Percentiles rank a stretch among this genome's conserved stretches.
phyloP scores from a whole-genome alignment of 306 rosid genomes.

The Potentilla sterilis region DNA sequence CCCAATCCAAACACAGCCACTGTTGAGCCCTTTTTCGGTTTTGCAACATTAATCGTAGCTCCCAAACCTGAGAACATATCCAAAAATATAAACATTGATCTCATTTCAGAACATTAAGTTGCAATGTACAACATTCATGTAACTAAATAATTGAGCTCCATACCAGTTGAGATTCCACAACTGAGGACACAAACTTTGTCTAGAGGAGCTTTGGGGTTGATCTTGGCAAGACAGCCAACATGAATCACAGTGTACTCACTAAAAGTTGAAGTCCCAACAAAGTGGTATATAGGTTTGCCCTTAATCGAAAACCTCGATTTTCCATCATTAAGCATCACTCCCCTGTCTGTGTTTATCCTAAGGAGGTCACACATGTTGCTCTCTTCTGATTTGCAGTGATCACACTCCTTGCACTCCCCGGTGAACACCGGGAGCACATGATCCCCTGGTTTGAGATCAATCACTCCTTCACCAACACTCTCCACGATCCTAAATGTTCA shows the following conservation, averaged over 20 bases:
- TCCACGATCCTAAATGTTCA: neutral
- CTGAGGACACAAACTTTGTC: slow-evolving; percentile 62
- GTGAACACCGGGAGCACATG: slow-evolving; percentile 55
- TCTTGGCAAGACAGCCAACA: slow-evolving; percentile 42
- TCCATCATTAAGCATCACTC: slow-evolving; percentile 52
- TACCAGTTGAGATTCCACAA: slow-evolving; percentile 69
- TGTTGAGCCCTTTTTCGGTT: slow-evolving; percentile 56
- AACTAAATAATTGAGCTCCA: neutral
- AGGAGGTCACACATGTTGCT: slow-evolving; percentile 47
- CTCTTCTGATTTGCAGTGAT: slow-evolving; percentile 44
- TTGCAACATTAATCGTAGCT: slow-evolving; percentile 69
- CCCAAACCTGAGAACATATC: slow-evolving; percentile 45
- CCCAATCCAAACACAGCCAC: slow-evolving; percentile 78
- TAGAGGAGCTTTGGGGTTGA: slow-evolving; percentile 38
- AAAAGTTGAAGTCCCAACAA: slow-evolving; percentile 53
- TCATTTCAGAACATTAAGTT: neutral
- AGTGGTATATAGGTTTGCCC: slow-evolving; percentile 47
- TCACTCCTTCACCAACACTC: slow-evolving; percentile 17
- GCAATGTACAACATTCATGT: neutral
- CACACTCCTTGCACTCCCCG: slow-evolving; percentile 54
- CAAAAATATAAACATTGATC: neutral
- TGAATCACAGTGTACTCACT: slow-evolving; percentile 64
- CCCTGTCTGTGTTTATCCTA: neutral
- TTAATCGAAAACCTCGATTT: slow-evolving; percentile 50
- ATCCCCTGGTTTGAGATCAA: slow-evolving; percentile 53